These are phyloP conservation scores for Paramecium sonneborni DNA, from an alignment of 73 alveolate species.

Conservation along the genomic window DNA sequence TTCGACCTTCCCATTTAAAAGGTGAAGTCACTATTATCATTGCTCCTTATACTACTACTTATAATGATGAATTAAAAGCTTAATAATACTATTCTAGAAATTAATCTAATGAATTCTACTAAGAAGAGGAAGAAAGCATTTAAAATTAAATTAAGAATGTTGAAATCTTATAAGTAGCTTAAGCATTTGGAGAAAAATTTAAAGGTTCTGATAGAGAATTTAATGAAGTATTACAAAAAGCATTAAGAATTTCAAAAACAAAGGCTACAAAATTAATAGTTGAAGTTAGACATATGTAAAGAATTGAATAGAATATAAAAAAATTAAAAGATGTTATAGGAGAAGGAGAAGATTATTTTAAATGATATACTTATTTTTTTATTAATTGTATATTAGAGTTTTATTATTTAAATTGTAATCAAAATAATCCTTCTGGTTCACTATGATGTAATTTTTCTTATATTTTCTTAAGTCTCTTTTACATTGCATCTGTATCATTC, in stretches of 20 bases:
- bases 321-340: neutral
- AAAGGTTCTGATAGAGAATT: neutral
- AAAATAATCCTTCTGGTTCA: slow-evolving; percentile 33
- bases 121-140: slow-evolving; percentile 2
- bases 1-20: slow-evolving; percentile 64
- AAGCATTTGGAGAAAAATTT: neutral
- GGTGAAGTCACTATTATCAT: slow-evolving; percentile 89
- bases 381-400: neutral
- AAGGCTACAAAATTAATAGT: slow-evolving; percentile 22
- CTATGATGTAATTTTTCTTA: slow-evolving; percentile 10
- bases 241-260: slow-evolving; percentile 8
- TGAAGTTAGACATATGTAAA: slow-evolving; percentile 7
- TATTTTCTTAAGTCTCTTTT: slow-evolving; percentile 25
- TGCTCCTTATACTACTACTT: slow-evolving; percentile 69
- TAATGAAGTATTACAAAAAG: neutral
- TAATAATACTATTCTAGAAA: neutral
- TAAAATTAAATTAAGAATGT: neutral
- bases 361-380: neutral
- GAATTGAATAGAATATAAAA: neutral
- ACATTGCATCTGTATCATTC: neutral
- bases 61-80: slow-evolving; percentile 61
- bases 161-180: neutral
- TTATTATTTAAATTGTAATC: neutral
- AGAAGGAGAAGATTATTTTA: neutral
- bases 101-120: neutral